Base-by-base conservation (phyloP, 2,329 filamentous ascomycete genomes). In the Alternaria metachromatica region DNA sequence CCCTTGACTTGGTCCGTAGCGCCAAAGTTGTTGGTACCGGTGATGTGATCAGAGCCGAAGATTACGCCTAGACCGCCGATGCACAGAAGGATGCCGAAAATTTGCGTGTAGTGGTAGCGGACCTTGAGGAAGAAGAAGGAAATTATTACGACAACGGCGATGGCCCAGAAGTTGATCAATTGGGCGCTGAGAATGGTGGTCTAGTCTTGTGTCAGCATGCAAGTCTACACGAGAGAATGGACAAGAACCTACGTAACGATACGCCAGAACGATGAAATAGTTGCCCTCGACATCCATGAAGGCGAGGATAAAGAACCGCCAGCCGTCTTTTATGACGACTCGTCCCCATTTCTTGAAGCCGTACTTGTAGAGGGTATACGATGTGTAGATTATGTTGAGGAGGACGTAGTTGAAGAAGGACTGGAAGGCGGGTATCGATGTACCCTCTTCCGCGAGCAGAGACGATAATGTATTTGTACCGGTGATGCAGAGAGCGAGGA, bases 151-250 rank as follows among this genome's bases (percentile, higher is more conserved):
- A 99, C 96, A 66, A 95, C 90, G 55, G 97, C 92, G 71, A 99
- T 98, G 72, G 94, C 92, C 95, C 95, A 98, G 84, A 98, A 98
- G 86, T 97, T 97, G 83, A 99, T 93, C 56, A 99, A 87, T 85
- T 98, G 94, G 15, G 94, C 94, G 20, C 92, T 96, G 53, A 98
- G 87, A 72, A 97, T 91, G 75, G 94, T 97, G 58, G 95, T 97
- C 84, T 96, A 20, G 12, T 13, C 20, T 6, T 13, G 20, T 26
- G 45, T 65, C 43, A 62, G 44, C 13, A 20, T 21, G 12, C 37
- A 41, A 41, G 37, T 41, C 37, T 41, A 43, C 26, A 12, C 20
- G 50, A 48, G 5, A 43, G 25, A 18, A 18, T 25, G 15, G 23
- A 48, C 23, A 6, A 15, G n/a, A 15, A 69, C 73, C 56, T 65